A percentile compares a stretch with the other conserved stretches of the same genome.
Evolutionary conservation across 2,329 filamentous ascomycete genomes (phyloP).

Genomic region (Alternaria ethzedia): DNA sequence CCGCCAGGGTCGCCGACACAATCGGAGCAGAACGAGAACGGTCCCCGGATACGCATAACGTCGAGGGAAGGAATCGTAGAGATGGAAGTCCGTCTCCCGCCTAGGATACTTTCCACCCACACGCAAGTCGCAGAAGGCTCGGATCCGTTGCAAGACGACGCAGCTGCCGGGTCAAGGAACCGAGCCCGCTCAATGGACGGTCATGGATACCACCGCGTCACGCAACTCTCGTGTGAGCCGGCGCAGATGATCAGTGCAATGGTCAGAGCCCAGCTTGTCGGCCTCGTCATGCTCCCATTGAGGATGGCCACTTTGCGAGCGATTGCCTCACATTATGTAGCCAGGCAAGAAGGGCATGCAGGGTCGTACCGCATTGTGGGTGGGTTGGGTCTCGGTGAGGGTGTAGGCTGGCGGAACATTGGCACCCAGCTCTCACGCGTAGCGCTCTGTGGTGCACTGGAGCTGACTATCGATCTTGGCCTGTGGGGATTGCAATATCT

Average conservation of each 20-base stretch:
- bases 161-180: constrained; percentile 9
- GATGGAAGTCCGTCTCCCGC: constrained; percentile 47
- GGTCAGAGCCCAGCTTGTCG: constrained; percentile 40
- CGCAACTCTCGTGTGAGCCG: constrained; percentile 43
- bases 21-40: constrained; percentile 37
- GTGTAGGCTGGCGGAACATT: constrained; percentile 24
- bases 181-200: constrained; percentile 6
- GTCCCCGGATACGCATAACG: constrained; percentile 48
- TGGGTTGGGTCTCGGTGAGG: constrained; percentile 9
- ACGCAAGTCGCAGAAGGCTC: constrained; percentile 28
- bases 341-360: constrained; percentile 9
- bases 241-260: constrained; percentile 42
- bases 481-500: constrained; percentile 45
- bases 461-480: constrained; percentile 41
- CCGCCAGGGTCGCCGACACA: constrained; percentile 32
- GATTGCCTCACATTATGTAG: constrained; percentile 41
- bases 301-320: constrained; percentile 38
- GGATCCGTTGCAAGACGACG: constrained; percentile 10
- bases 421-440: constrained; percentile 39
- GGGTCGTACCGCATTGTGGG: constrained; percentile 16
- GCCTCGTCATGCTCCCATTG: constrained; percentile 39
- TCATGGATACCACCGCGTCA: constrained; percentile 40
- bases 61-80: constrained; percentile 47
- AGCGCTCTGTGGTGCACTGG: constrained; percentile 40
- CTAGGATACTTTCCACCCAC: constrained; percentile 38